phyloP scores from a whole-genome alignment of 208 protist species.

The Trypanosoma platydactyli region DNA sequence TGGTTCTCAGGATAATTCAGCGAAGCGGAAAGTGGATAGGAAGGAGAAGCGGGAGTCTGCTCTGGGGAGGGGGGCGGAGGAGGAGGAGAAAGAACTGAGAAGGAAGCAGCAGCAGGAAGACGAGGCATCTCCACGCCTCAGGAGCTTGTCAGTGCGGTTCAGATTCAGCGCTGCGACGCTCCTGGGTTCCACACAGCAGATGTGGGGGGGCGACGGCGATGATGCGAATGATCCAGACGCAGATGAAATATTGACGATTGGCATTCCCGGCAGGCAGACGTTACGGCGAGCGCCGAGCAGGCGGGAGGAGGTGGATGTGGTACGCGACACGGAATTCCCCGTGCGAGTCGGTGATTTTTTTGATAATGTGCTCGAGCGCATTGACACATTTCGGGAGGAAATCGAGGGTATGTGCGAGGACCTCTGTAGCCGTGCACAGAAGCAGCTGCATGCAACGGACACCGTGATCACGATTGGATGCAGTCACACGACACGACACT shows the following conservation, averaged over 20 bases:
- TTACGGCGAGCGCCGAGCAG: slow-evolving; percentile 58
- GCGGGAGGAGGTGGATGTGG: slow-evolving; percentile 36
- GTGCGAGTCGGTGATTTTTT: slow-evolving; percentile 61
- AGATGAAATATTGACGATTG: slow-evolving; percentile 40
- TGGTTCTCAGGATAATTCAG: no score
- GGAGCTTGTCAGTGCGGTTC: slow-evolving; percentile 6
- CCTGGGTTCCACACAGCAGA: no score
- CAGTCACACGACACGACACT: slow-evolving; percentile 68
- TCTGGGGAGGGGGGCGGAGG: no score
- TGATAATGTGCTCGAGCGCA: slow-evolving; percentile 49
- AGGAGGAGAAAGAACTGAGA: not conserved
- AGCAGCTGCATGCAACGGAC: slow-evolving; percentile 75
- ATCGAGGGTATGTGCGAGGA: slow-evolving; percentile 75
- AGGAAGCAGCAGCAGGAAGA: slow-evolving; percentile 2
- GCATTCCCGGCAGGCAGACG: slow-evolving; percentile 70
- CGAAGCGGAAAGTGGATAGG: not conserved
- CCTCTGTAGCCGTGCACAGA: slow-evolving; percentile 56
- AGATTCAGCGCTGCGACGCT: not conserved
- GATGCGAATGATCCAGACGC: slow-evolving; percentile 20
- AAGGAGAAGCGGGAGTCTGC: not conserved
- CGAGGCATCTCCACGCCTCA: not conserved
- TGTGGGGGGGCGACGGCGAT: slow-evolving; percentile 5
- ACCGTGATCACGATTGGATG: slow-evolving; percentile 78
- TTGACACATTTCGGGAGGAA: slow-evolving; percentile 60
- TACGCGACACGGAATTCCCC: slow-evolving; percentile 42